Evolutionary conservation across 2,329 filamentous ascomycete genomes (phyloP), one percentile per base, ranked within the genome.

Genomic region (Didymella exigua): DNA sequence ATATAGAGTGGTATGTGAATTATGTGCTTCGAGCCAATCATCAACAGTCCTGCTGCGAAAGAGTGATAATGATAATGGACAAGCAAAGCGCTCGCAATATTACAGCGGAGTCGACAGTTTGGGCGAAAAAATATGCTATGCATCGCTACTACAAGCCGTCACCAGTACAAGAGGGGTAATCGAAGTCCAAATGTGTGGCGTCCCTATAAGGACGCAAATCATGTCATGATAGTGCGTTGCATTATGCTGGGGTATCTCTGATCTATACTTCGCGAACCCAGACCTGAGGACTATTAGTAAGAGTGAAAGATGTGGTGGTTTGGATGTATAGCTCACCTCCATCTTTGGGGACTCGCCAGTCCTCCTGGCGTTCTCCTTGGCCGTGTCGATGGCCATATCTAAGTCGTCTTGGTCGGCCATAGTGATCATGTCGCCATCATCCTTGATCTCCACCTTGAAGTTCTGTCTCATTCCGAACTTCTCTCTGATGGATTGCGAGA

Each of bases 351-450:
- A 89, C 60, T 96, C 93, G 66, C 87, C 85, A 71, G 93, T 89
- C 74, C 85, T 89, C 76, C 82, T 85, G 42, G 89, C 92, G 55
- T 80, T 78, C 44, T 84, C 83, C 74, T 86, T 90, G 6, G 88
- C 87, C 41, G 81, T 84, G 73, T 85, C 83, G 49, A 98, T 82
- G 24, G 91, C 87, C 86, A 97, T 90, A 45, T 98, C 93, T 59
- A 97, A 77, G 78, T 99, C 95, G 69, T 99, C 95, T 75, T 97
- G 91, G 74, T 99, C 95, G 26, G 89, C 92, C 85, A 99, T 89
- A 27, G 93, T 97, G 70, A 99, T 96, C 89, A 97, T 93, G 70
- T 98, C 93, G 63, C 91, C 89, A 65, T 98, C 95, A 60, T 96
- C 91, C 68, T 84, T 86, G 65, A 93, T 86, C 80, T 95, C 95